Conservation (phyloP, 148 eudicot genomes). For the Arbutus unedo region DNA sequence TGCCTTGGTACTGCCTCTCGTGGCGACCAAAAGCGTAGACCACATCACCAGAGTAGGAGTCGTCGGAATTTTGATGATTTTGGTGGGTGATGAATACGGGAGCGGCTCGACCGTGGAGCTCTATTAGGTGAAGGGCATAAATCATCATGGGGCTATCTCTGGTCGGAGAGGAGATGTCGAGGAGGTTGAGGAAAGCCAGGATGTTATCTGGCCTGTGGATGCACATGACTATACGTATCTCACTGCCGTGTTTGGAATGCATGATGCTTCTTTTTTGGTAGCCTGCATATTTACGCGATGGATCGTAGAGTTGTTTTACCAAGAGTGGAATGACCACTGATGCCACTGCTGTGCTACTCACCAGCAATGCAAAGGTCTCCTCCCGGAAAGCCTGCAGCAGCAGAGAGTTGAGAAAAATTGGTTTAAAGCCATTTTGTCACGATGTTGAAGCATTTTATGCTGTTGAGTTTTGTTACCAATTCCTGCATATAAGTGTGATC, state of each 20-base stretch:
- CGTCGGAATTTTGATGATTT: conserved; percentile 21
- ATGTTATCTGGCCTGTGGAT: conserved; percentile 32
- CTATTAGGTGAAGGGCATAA: conserved; percentile 35
- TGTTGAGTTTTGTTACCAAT: neutral
- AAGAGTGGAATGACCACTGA: conserved; percentile 18
- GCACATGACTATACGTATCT: conserved; percentile 30
- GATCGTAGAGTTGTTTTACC: conserved; percentile 30
- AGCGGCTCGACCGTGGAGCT: conserved; percentile 29
- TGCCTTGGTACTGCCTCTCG: conserved; percentile 12
- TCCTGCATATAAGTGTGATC: neutral
- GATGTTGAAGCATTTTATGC: neutral
- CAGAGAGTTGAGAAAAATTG: neutral
- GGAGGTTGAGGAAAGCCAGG: conserved; percentile 28
- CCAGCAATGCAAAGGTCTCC: conserved; percentile 19
- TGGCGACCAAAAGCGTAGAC: conserved; percentile 27
- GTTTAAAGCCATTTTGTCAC: neutral
- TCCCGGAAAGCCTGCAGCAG: conserved; percentile 17
- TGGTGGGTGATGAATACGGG: conserved; percentile 41
- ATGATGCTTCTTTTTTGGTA: conserved; percentile 33
- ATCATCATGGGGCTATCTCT: conserved; percentile 26
- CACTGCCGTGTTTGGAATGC: conserved; percentile 20
- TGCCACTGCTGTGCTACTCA: conserved; percentile 9
- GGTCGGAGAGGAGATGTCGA: conserved; percentile 18
- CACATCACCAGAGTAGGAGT: conserved; percentile 24
- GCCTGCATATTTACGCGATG: conserved; percentile 36